Percentiles rank a stretch among this genome's conserved stretches.
phyloP scores from a whole-genome alignment of 768 basidiomycete genomes.

The Boletus eberwhitei region DNA sequence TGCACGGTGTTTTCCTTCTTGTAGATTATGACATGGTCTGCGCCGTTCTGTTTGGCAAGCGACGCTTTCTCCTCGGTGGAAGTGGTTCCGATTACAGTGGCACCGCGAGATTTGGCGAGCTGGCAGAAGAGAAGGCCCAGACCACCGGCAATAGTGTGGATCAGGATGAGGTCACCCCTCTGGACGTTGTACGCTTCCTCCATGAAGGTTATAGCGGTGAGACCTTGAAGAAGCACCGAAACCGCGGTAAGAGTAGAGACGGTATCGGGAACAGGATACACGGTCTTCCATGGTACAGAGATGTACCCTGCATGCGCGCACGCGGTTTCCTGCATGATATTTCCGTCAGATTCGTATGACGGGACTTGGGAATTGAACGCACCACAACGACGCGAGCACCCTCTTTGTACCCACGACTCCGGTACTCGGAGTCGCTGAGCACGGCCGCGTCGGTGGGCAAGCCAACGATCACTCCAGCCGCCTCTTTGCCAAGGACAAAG shows the following conservation, averaged over 20 bases:
- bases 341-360: not conserved
- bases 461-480: conserved; percentile 68
- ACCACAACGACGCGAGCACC: conserved; percentile 77
- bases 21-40: conserved; percentile 85
- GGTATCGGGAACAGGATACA: conserved; percentile 61
- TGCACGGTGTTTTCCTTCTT: conserved; percentile 70
- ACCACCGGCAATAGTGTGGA: conserved; percentile 92
- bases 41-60: conserved; percentile 74
- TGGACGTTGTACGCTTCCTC: conserved; percentile 85
- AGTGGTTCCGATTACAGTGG: conserved; percentile 90
- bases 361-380: conserved; percentile 23
- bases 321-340: conserved; percentile 37
- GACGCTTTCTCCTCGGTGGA: conserved; percentile 82
- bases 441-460: conserved; percentile 67
- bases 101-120: conserved; percentile 69
- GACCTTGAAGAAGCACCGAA: conserved; percentile 65
- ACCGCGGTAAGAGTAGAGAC: conserved; percentile 63
- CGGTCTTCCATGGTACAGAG: conserved; percentile 58
- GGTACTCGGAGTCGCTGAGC: conserved; percentile 57
- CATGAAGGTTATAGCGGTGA: conserved; percentile 75
- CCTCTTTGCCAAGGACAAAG: conserved; percentile 72
- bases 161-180: conserved; percentile 72
- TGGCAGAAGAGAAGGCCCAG: conserved; percentile 71
- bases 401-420: conserved; percentile 59
- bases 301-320: conserved; percentile 71